Conservation (phyloP, 1,139 yeast genomes). For the Suhomyces coccinellae region DNA sequence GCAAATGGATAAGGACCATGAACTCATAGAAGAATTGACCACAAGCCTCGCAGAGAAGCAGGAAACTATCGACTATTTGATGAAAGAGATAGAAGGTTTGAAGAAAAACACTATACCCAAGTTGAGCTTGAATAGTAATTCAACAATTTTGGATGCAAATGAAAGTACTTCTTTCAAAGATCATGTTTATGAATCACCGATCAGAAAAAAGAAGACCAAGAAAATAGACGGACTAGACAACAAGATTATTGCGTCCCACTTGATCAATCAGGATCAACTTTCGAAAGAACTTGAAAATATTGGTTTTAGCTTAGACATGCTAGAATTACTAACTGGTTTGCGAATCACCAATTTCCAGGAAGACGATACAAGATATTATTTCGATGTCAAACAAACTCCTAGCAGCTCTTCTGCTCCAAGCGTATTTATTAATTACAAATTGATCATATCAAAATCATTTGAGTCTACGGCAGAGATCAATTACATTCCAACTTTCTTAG, state of each 20-base stretch:
- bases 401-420: conserved; percentile 30
- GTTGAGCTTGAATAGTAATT: conserved; percentile 5
- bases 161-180: conserved; percentile 7
- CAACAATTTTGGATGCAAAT: conserved; percentile 9
- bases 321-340: conserved; percentile 58
- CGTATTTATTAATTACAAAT: conserved; percentile 33
- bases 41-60: conserved; percentile 30
- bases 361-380: conserved; percentile 42
- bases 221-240: conserved; percentile 15
- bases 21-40: conserved; percentile 28
- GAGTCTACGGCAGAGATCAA: conserved; percentile 45
- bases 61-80: conserved; percentile 26
- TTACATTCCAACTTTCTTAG: conserved; percentile 45
- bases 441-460: conserved; percentile 41
- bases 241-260: conserved; percentile 14
- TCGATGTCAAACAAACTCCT: conserved; percentile 52
- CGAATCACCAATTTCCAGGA: conserved; percentile 52
- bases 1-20: conserved; percentile 33
- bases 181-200: conserved; percentile 35
- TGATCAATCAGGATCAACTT: conserved; percentile 34
- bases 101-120: conserved; percentile 5
- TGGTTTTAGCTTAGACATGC: conserved; percentile 53
- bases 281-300: conserved; percentile 48
- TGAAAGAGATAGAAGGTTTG: conserved; percentile 14
- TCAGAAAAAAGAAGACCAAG: conserved; percentile 28